phyloP scores from a whole-genome alignment of 306 rosid genomes.

The Biancaea sappan region DNA sequence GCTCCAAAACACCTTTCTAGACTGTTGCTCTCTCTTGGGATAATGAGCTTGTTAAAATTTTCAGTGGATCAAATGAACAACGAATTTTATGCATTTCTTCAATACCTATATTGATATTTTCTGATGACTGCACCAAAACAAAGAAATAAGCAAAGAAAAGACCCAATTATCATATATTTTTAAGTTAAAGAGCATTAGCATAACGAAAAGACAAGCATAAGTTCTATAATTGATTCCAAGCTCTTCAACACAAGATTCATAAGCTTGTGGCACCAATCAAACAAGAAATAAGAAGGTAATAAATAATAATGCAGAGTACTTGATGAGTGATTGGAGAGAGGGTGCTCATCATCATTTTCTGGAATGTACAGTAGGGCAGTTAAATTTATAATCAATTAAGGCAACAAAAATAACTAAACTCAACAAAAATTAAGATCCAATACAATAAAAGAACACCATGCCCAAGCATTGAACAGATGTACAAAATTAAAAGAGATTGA shows the following conservation, averaged over 20 bases:
- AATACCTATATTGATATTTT: constrained; percentile 40
- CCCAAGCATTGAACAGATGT: background rate
- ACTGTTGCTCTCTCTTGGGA: constrained; percentile 6
- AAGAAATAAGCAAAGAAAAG: background rate
- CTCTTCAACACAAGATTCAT: constrained; percentile 56
- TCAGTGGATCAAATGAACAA: constrained; percentile 44
- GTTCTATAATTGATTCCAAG: constrained; percentile 50
- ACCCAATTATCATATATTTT: background rate
- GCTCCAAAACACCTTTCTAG: constrained; percentile 24
- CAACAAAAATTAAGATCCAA: background rate
- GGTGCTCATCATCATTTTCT: constrained; percentile 39
- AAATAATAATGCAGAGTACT: constrained; percentile 46
- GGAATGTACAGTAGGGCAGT: constrained; percentile 52
- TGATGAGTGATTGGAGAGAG: constrained; percentile 31
- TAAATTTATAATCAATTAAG: constrained; percentile 19
- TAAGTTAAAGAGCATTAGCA: constrained; percentile 1
- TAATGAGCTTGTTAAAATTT: constrained; percentile 31
- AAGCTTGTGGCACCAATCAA: constrained; percentile 64
- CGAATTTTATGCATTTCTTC: constrained; percentile 58
- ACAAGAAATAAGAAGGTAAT: constrained; percentile 72
- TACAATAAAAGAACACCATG: background rate
- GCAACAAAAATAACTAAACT: background rate
- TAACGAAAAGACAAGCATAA: constrained; percentile 14
- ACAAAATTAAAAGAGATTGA: background rate
- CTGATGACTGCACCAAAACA: constrained; percentile 52